Base-by-base conservation (phyloP, 2,329 filamentous ascomycete species). In the Colletotrichum lupini region DNA sequence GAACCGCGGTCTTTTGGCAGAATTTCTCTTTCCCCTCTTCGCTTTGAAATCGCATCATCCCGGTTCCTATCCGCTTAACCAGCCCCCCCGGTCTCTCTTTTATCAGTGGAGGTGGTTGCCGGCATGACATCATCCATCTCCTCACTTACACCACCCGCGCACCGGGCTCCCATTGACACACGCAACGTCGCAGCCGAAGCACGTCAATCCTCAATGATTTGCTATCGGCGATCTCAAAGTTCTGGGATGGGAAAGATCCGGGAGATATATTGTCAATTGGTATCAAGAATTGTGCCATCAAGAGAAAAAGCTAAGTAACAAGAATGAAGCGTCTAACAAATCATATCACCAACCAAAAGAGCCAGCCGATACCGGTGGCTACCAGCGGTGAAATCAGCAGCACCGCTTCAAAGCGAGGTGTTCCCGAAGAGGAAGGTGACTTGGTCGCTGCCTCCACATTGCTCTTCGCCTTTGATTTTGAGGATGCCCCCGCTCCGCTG, bases 71-170 rank as follows among this genome's bases (percentile, higher is more conserved):
- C 19, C 42, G 19, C 8, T 49, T 22, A 22, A 49, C 42, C 42
- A 49, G 42, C 19, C 42, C 8, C 68, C 68, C 63, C 57, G 28
- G 32, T 58, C 35, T 49, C n/a, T 58, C 8, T 46, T 66, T 59
- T 26, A 26, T 53, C 28, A 35, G 52, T 61, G 37, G 65, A 61
- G 35, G 55, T 42, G 35, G 55, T 42, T 42, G 37, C 37, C 37
- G 37, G 37, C 22, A 59, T 73, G 70, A 73, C 70, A 73, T 73
- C 67, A 73, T 70, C 26, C 70, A 73, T 22, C 60, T 61, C 67
- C 67, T 70, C 67, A 69, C 70, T 70, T 56, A 63, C 66, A 72
- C 69, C 58, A 68, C 52, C 3, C 49, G 67, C 59, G 14, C 49
- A 49, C 42, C 42, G 42, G 42, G 42, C 14, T 4, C 16, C 28